Percentiles rank a stretch among this genome's conserved stretches.
Conservation (phyloP, 257 asterid genomes). For the Lycium barbarum region DNA sequence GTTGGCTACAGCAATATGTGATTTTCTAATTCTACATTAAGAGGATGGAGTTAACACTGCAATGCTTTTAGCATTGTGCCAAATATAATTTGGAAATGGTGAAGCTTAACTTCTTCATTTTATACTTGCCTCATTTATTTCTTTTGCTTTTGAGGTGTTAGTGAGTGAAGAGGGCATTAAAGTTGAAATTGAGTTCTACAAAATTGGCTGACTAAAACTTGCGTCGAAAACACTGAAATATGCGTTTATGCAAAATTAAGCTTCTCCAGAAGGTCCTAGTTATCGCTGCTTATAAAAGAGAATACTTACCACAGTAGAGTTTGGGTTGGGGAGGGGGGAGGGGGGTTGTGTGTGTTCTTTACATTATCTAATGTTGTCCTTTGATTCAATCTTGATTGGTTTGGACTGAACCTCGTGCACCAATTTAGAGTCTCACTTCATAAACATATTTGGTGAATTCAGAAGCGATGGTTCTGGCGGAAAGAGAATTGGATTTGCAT, state of each 20-base stretch:
- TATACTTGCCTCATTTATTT: not conserved
- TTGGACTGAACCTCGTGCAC: conserved; percentile 16
- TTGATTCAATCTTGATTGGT: conserved; percentile 17
- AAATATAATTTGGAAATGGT: not conserved
- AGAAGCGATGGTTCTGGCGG: conserved; percentile 59
- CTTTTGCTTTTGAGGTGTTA: conserved; percentile 11
- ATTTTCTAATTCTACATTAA: not conserved
- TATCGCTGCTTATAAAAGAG: not conserved
- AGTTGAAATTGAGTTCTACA: not conserved
- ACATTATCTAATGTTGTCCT: not conserved
- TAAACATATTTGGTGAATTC: conserved; percentile 42
- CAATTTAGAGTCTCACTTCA: conserved; percentile 25
- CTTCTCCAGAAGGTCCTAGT: not conserved
- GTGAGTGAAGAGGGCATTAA: not conserved
- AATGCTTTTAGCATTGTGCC: not conserved
- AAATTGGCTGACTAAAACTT: not conserved
- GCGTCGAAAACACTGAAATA: not conserved
- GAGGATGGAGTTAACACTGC: not conserved
- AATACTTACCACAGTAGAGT: not conserved
- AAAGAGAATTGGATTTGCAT: conserved; percentile 74
- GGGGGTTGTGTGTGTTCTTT: too few relatives aligned
- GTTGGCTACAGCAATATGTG: not conserved
- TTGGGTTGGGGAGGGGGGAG: too few relatives aligned
- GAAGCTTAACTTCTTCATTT: not conserved
- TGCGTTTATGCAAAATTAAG: not conserved